phyloP scores from a whole-genome alignment of 306 rosid species.

The Prunus mume region DNA sequence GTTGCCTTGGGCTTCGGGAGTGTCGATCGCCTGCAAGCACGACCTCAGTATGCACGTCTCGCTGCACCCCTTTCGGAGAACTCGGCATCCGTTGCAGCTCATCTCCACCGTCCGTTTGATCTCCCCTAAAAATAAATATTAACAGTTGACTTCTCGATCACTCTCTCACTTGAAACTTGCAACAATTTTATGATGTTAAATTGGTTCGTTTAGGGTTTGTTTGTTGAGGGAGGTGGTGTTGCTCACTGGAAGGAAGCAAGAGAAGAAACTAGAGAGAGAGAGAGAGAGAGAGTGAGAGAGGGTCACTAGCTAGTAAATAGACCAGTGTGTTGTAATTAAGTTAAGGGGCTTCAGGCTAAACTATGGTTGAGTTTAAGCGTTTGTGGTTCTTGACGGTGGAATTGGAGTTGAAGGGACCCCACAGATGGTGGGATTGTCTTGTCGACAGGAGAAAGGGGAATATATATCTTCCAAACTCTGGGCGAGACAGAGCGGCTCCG shows the following conservation, averaged over 20 bases:
- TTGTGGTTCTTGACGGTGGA: slow-evolving; percentile 20
- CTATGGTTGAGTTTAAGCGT: slow-evolving; percentile 13
- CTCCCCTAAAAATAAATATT: background rate
- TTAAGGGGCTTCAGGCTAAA: background rate
- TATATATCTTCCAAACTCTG: slow-evolving; percentile 56
- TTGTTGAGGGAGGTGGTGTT: background rate
- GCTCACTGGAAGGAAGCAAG: background rate
- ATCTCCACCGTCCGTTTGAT: slow-evolving; percentile 24
- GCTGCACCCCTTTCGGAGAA: slow-evolving; percentile 66
- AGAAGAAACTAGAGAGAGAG: background rate
- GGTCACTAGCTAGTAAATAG: background rate
- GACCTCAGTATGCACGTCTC: slow-evolving; percentile 51
- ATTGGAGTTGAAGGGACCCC: slow-evolving; percentile 13
- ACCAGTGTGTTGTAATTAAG: background rate
- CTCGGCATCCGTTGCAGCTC: slow-evolving; percentile 87
- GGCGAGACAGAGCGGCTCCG: slow-evolving; percentile 64
- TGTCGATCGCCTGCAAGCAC: slow-evolving; percentile 55
- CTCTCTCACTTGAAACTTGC: background rate
- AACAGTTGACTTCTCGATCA: background rate
- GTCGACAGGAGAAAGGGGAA: slow-evolving; percentile 8
- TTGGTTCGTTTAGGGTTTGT: background rate
- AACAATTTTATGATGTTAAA: no score
- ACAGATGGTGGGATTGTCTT: background rate
- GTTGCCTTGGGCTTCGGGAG: slow-evolving; percentile 57
- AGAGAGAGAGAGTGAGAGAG: background rate